Percentiles rank a stretch among this genome's conserved stretches.
phyloP scores from a whole-genome alignment of 2,329 filamentous ascomycete genomes.

The Beauveria scarabaeidicola region DNA sequence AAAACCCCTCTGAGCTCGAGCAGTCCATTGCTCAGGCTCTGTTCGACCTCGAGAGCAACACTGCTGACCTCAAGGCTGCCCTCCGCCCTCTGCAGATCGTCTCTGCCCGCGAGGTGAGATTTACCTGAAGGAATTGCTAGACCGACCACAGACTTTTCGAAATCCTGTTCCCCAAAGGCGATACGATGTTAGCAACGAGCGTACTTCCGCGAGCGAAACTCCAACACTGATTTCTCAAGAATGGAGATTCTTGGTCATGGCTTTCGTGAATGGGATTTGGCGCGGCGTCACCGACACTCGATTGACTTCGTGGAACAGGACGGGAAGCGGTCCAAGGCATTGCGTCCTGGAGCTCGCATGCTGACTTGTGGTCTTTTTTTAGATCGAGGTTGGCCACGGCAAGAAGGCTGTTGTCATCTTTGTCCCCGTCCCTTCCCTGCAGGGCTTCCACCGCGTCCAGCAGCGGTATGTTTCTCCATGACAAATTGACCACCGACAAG shows the following conservation, averaged over 20 bases:
- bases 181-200: constrained; percentile 13
- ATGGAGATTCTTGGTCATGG: background rate
- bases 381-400: constrained; percentile 99
- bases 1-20: constrained; percentile 96
- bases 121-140: constrained; percentile 22
- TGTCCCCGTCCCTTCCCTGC: constrained; percentile 98
- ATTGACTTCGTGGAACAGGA: constrained; percentile 54
- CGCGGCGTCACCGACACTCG: constrained; percentile 13
- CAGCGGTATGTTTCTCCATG: constrained; percentile 63
- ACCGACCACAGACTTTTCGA: constrained; percentile 20
- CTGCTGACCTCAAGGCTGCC: constrained; percentile 90
- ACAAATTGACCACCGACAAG: background rate
- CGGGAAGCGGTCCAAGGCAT: constrained; percentile 68
- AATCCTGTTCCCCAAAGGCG: constrained; percentile 36
- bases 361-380: constrained; percentile 58
- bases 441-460: constrained; percentile 98
- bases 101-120: constrained; percentile 97
- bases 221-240: background rate
- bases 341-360: constrained; percentile 64
- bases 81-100: constrained; percentile 98
- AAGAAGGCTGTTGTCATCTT: constrained; percentile 99
- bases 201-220: constrained; percentile 6
- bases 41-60: constrained; percentile 99
- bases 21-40: constrained; percentile 93
- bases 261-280: constrained; percentile 13